Conservation (phyloP, 257 asterid genomes). For the Solanum stenotomum region DNA sequence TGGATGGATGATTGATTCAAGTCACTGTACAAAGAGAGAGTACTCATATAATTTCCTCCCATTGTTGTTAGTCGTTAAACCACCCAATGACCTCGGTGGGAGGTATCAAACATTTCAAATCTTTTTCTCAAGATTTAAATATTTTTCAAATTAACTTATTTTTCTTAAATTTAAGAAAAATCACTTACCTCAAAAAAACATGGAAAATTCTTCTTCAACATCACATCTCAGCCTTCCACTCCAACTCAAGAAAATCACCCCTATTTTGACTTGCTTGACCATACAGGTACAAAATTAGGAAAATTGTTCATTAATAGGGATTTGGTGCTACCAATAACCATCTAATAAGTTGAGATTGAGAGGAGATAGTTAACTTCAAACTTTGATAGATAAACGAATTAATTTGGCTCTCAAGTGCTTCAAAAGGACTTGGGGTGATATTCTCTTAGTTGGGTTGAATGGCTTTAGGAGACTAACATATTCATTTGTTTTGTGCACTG, state of each 20-base stretch:
- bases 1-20: background rate
- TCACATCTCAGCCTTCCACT: background rate
- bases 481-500: background rate
- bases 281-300: background rate
- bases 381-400: background rate
- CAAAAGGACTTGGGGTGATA: background rate
- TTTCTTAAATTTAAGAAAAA: background rate
- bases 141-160: background rate
- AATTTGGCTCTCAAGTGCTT: background rate
- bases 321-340: background rate
- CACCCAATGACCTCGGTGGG: background rate
- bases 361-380: background rate
- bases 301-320: background rate
- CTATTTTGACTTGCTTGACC: background rate
- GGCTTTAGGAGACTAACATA: background rate
- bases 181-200: no score
- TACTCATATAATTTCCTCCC: background rate
- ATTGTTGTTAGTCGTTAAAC: background rate
- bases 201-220: background rate
- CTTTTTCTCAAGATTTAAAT: background rate
- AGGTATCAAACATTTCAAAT: background rate
- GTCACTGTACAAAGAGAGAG: background rate
- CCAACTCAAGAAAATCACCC: background rate
- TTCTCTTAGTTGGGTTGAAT: background rate
- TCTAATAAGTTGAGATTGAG: background rate